Percentiles rank a stretch among this genome's conserved stretches.
Conservation (phyloP, 371 early-diverging fungal genomes). For the Mucor plumbeus region DNA sequence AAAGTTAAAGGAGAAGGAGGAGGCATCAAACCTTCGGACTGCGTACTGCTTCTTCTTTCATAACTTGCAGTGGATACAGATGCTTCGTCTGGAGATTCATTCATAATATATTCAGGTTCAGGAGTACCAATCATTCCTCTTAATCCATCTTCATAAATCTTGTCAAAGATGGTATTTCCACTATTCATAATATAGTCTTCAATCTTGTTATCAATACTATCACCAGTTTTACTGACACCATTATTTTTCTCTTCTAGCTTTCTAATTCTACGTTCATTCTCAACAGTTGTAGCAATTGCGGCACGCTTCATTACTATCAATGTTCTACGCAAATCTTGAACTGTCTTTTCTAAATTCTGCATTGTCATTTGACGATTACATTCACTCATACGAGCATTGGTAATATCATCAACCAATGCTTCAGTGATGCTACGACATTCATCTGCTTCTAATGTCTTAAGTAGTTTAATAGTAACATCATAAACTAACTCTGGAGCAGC, state of each 20-base stretch:
- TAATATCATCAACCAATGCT: conserved; percentile 79
- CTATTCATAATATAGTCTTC: conserved; percentile 54
- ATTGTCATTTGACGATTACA: conserved; percentile 68
- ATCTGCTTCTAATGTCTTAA: conserved; percentile 68
- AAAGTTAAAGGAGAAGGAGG: conserved; percentile 36
- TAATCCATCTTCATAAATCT: conserved; percentile 65
- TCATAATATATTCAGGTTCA: conserved; percentile 28
- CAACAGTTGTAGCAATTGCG: conserved; percentile 75
- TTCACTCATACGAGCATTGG: conserved; percentile 67
- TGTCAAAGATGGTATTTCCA: conserved; percentile 64
- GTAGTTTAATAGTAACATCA: conserved; percentile 66
- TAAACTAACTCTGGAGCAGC: conserved; percentile 66
- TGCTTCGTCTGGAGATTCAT: conserved; percentile 29
- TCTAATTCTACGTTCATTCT: conserved; percentile 81
- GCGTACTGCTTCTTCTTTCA: conserved; percentile 33
- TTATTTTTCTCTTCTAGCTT: conserved; percentile 56
- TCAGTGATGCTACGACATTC: conserved; percentile 78
- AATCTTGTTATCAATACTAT: conserved; percentile 40
- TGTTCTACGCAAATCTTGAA: conserved; percentile 74
- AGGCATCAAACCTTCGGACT: conserved; percentile 28
- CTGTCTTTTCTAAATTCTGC: conserved; percentile 70
- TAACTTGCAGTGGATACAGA: conserved; percentile 32
- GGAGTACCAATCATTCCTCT: conserved; percentile 51
- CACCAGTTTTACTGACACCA: conserved; percentile 12
- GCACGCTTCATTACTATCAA: conserved; percentile 83